Base-by-base conservation (phyloP, 805 yeast genomes). In the Barnettozyma wickerhamii region DNA sequence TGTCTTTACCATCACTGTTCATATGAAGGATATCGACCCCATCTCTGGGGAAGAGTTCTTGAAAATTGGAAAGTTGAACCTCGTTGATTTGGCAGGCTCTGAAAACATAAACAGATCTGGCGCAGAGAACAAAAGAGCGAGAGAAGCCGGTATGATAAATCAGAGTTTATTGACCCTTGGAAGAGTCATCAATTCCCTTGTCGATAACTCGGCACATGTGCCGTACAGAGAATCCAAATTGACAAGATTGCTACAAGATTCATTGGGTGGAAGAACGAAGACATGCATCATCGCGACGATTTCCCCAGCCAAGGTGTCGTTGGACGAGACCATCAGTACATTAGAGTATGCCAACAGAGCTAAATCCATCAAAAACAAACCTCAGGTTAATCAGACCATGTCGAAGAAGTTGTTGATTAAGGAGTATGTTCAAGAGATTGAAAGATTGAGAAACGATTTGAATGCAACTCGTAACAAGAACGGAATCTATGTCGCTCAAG, bases 81-180 rank as follows among this genome's bases (percentile, higher is more conserved):
- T 89, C 7, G 97, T 90, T n/a, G 97, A 89, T 63, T 68, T 90
- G 51, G 97, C 97, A 0, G 97, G 97, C 1, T 84, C 95, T 18
- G 97, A 89, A 56, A 88, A 88, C 57, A 81, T 89, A 33, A 75
- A 70, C 48, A 68, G 87, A 48, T 84, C 95, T 0, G 97, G 97
- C 2, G 95, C 96, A 0, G 75, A 77, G 19, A 80, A 82, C 55
- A 80, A 77, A 53, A 72, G 95, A 29, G 96, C 96, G 0, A 79
- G 88, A 46, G 97, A 89, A 60, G 96, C 96, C 2, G 96, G 96
- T 0, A 73, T 84, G 45, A 90, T 90, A 34, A 89, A 89, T 61
- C 95, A 86, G 59, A 82, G 93, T 53, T 68, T 89, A 39, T 64
- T 90, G 26, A 81, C 96, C 0, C 69, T 89, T 33, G 97, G 97